phyloP scores from a whole-genome alignment of 345 rosid genomes.

The Acer negundo region DNA sequence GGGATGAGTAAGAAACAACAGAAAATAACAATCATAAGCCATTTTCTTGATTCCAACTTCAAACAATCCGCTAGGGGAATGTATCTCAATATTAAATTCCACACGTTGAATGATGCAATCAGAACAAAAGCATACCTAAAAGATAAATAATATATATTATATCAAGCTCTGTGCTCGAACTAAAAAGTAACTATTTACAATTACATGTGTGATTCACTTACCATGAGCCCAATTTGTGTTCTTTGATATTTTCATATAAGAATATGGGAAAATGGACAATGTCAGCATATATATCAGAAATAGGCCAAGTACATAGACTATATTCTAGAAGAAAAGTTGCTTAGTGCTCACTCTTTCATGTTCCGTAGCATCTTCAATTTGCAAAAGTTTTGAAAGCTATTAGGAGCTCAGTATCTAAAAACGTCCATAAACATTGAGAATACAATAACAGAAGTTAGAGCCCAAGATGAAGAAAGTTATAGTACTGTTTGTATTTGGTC shows the following conservation, averaged over 20 bases:
- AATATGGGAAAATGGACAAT: conserved; percentile 79
- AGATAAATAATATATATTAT: background rate
- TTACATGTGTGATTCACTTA: conserved; percentile 11
- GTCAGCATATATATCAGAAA: conserved; percentile 67
- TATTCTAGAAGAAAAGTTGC: conserved; percentile 54
- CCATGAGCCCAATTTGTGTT: conserved; percentile 66
- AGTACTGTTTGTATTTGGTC: conserved; percentile 8
- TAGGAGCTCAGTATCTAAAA: background rate
- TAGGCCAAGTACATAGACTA: conserved; percentile 64
- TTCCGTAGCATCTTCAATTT: conserved; percentile 42
- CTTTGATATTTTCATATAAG: conserved; percentile 71
- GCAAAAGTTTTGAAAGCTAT: conserved; percentile 14
- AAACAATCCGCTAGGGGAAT: conserved; percentile 30
- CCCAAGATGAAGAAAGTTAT: background rate
- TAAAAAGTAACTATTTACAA: background rate
- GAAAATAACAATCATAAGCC: background rate
- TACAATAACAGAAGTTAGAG: background rate
- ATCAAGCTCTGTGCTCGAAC: background rate
- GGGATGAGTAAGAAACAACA: background rate
- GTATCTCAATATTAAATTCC: conserved; percentile 70
- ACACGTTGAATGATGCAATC: conserved; percentile 57
- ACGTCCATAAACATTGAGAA: background rate
- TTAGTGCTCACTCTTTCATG: conserved; percentile 53
- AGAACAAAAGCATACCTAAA: conserved; percentile 73
- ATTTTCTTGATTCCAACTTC: background rate